Evolutionary conservation across 2,329 filamentous ascomycete species (phyloP).

Genomic region (Chaetomium globosum): DNA sequence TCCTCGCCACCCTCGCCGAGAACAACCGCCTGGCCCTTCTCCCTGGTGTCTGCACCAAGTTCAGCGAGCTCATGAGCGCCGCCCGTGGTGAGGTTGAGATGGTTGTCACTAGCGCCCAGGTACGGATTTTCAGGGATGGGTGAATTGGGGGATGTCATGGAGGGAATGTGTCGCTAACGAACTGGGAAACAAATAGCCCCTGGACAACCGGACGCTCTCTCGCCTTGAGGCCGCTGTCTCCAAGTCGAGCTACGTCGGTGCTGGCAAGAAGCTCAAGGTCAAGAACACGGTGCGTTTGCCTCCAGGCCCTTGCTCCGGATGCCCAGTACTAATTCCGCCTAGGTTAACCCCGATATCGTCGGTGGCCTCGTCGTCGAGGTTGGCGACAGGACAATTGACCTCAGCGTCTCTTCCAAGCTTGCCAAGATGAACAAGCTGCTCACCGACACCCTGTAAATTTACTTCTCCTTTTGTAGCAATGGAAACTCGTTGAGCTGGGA

Average conservation of each 20-base stretch:
- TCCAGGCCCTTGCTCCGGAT: neutral
- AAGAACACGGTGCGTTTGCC: conserved; percentile 71
- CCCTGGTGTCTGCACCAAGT: conserved; percentile 83
- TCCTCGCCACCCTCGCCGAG: conserved; percentile 85
- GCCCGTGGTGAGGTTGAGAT: conserved; percentile 92
- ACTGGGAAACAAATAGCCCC: conserved; percentile 56
- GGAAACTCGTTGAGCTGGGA: conserved; percentile 24
- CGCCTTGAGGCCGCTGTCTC: conserved; percentile 84
- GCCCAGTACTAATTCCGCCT: conserved; percentile 7
- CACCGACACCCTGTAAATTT: conserved; percentile 87
- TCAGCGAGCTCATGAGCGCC: conserved; percentile 82
- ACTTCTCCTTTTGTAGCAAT: conserved; percentile 35
- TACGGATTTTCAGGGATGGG: conserved; percentile 51
- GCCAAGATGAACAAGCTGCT: conserved; percentile 99
- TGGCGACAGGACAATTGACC: conserved; percentile 96
- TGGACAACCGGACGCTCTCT: conserved; percentile 82
- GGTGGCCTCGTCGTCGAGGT: conserved; percentile 95
- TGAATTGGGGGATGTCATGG: conserved; percentile 1
- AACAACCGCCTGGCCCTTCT: conserved; percentile 93
- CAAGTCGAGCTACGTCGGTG: conserved; percentile 85
- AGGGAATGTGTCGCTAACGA: conserved; percentile 35
- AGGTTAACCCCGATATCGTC: conserved; percentile 93
- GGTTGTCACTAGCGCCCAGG: conserved; percentile 84
- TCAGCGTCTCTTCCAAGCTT: conserved; percentile 92
- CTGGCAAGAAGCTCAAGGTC: conserved; percentile 97